Conservation (phyloP, 2,329 filamentous ascomycete genomes). For the Cladosporium sp. region DNA sequence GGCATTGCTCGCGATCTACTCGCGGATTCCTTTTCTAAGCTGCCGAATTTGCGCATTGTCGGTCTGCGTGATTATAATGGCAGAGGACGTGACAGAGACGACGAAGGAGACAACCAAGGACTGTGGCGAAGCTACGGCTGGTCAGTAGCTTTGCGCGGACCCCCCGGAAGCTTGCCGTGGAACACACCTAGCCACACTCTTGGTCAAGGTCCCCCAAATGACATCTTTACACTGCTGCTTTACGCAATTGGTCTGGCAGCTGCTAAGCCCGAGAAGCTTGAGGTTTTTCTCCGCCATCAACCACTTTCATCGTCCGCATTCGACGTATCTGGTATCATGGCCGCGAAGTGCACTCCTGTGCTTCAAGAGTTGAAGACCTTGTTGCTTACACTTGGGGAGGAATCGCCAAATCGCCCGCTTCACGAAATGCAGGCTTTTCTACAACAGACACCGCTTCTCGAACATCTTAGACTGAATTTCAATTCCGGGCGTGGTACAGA, state of each 20-base stretch:
- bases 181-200: no score
- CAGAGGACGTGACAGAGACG: constrained; percentile 47
- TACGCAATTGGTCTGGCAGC: constrained; percentile 19
- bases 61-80: constrained; percentile 58
- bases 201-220: constrained; percentile 1
- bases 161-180: no score
- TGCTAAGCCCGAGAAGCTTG: constrained; percentile 17
- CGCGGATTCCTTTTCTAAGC: constrained; percentile 50
- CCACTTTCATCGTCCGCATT: not conserved
- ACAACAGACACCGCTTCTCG: constrained; percentile 16
- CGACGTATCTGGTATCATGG: not conserved
- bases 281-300: constrained; percentile 23
- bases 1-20: constrained; percentile 53
- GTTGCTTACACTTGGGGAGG: not conserved
- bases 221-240: constrained; percentile 21
- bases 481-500: not conserved
- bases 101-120: constrained; percentile 19
- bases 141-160: constrained; percentile 8
- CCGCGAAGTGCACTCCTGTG: not conserved
- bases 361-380: not conserved
- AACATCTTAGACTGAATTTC: constrained; percentile 25
- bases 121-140: constrained; percentile 58
- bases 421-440: constrained; percentile 18
- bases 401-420: not conserved
- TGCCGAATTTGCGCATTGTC: constrained; percentile 52